Base-by-base conservation (phyloP, 2,329 filamentous ascomycete genomes). In the Pyricularia pennisetigena region DNA sequence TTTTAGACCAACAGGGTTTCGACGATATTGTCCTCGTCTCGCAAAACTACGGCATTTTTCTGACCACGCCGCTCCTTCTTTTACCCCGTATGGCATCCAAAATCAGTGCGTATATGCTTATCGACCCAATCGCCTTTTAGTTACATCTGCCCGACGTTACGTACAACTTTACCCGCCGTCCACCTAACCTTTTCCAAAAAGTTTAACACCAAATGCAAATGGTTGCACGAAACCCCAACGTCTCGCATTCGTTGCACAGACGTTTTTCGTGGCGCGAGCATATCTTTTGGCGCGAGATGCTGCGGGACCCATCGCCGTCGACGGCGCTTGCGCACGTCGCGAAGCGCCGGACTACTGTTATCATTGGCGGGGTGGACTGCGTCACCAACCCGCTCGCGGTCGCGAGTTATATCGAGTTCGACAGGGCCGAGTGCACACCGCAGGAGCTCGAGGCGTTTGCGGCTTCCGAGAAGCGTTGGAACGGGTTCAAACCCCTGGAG, bases 251-350 rank as follows among this genome's bases (percentile, higher is more conserved):
- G 14, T 79, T 92, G 1, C 85, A 83, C 0, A 79, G 89, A 3
- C 83, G 88, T 72, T 91, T 92, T 77, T 90, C 90, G 76, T 92
- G 90, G 90, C 82, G 82, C 24, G 83, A 91, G 72, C 90, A 89
- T 71, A 86, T 90, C 59, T 77, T 90, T 6, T 92, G 90, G 89
- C 86, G 85, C 71, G 86, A 91, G 66, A 86, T 90, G 70, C 75
- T 91, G 64, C 70, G 82, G 26, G 4, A 28, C 6, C 10, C 9
- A 8, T 14, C 35, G 16, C 49, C 20, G 26, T 7, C 6, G 61
- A 8, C 23, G 61, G 16, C 24, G 59, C 59, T 10, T 10, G 23
- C 24, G 4, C 8, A 12, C 2, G 9, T 3, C 7, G 9, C n/a
- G 24, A 16, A 4, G n/a, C 64, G 64, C n/a, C 66, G 66, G 1